Evolutionary conservation across 169 alveolate species (phyloP), one percentile per base, ranked within the genome.

Genomic region (Plasmodium vinckei): DNA sequence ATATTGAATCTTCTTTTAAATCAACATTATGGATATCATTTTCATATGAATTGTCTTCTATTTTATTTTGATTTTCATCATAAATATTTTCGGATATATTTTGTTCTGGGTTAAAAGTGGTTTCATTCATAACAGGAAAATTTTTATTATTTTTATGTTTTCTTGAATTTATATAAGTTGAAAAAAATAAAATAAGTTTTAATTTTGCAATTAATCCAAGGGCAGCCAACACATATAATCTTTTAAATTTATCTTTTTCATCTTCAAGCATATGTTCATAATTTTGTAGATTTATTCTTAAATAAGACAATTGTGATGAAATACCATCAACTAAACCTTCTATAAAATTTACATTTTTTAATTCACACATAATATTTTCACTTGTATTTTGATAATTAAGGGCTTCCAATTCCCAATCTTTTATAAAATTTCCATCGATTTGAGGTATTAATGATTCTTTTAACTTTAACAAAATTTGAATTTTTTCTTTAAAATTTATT

Each of bases 401-500:
- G 56, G 96, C 96, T 49, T 89, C 88, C 23, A 60, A 56, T 61
- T 92, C 75, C 96, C 96, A 93, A n/a, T 87, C 65, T 46, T 59
- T 44, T 17, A 84, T 73, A 69, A 87, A 93, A 23, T 75, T 67
- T 0, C 96, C 94, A 61, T 91, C 96, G 23, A 79, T 33, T 56
- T 56, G 68, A 17, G 82, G 89, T 65, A 79, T 79, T 67, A 79
- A 69, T 25, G 89, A 79, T 46, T 79, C 89, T 54, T 79, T 79
- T 79, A 79, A 71, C 71, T 79, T 79, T 67, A 79, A 53, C 70
- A 79, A 79, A 53, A 79, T 79, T 42, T 79, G 89, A 47, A 79
- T 79, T 27, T 51, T 79, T 54, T 79, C 89, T 69, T 79, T 79
- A 49, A 79, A 79, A 46, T 79, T 79, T 64, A 79, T 65, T 54